Conservation (phyloP, 2,329 filamentous ascomycete genomes). For the Scopulariopsis brevicaulis region DNA sequence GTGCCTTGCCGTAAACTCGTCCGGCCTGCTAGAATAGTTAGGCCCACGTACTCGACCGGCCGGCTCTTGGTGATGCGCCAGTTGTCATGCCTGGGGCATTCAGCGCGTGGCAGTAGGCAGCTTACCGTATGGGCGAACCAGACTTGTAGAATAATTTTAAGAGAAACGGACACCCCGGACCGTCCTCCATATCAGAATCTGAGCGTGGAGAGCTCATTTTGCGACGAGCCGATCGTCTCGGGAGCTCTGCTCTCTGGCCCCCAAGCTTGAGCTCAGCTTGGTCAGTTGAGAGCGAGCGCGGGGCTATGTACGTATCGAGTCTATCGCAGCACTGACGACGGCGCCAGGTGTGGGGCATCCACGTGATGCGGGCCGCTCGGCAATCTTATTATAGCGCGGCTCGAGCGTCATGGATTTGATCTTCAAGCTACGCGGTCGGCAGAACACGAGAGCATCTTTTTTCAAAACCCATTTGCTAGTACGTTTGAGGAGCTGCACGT, state of each 20-base stretch:
- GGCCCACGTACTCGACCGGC: background rate
- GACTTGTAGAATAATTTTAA: slow-evolving; percentile 76
- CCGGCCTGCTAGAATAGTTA: slow-evolving; percentile 34
- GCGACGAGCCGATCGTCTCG: background rate
- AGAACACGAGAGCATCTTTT: background rate
- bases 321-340: background rate
- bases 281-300: background rate
- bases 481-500: background rate
- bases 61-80: background rate
- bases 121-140: slow-evolving; percentile 59
- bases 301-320: background rate
- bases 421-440: background rate
- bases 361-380: background rate
- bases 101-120: background rate
- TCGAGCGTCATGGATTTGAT: background rate
- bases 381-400: background rate
- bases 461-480: background rate
- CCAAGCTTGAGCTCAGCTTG: background rate
- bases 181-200: background rate
- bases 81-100: background rate
- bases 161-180: slow-evolving; percentile 57
- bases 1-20: slow-evolving; percentile 52
- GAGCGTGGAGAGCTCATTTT: slow-evolving; percentile 2
- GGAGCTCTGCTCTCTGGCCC: background rate
- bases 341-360: background rate